Evolutionary conservation across 1,284 basidiomycete species (phyloP).

Genomic region (Pterula multifida): DNA sequence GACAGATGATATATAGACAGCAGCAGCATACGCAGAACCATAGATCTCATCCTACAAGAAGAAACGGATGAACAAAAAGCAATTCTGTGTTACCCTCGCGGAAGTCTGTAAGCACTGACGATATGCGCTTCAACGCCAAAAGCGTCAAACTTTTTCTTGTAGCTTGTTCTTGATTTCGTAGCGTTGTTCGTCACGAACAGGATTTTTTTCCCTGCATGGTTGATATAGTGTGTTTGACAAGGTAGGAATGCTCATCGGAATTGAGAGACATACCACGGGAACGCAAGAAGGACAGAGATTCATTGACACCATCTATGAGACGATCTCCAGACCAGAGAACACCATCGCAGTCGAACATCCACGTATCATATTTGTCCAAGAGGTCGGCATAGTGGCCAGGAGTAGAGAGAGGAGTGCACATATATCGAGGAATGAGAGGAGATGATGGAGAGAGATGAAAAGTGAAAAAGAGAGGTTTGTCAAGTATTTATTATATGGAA

Average conservation of each 20-base stretch:
- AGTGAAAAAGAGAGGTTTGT: neutral
- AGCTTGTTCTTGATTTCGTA: conserved; percentile 80
- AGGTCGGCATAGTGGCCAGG: conserved; percentile 42
- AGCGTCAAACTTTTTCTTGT: conserved; percentile 86
- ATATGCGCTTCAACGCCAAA: conserved; percentile 79
- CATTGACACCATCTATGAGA: conserved; percentile 65
- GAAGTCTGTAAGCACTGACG: conserved; percentile 34
- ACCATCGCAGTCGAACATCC: conserved; percentile 96
- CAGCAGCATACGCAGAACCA: conserved; percentile 89
- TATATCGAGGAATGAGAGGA: conserved; percentile 11
- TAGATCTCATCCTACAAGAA: conserved; percentile 78
- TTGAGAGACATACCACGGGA: conserved; percentile 41
- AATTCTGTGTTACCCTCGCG: conserved; percentile 1
- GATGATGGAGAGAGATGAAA: neutral
- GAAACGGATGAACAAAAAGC: conserved; percentile 5
- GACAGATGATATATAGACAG: conserved; percentile 86
- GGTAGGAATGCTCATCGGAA: conserved; percentile 5
- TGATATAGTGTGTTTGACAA: neutral
- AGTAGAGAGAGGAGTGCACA: conserved; percentile 29
- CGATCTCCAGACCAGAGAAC: conserved; percentile 87
- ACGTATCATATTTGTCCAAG: conserved; percentile 78
- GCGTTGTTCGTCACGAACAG: conserved; percentile 98
- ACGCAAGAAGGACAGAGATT: conserved; percentile 61
- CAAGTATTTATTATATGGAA: too few species aligned
- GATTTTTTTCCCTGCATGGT: conserved; percentile 65